Base-by-base conservation (phyloP, 2,329 filamentous ascomycete species). In the Talaromyces funiculosus region DNA sequence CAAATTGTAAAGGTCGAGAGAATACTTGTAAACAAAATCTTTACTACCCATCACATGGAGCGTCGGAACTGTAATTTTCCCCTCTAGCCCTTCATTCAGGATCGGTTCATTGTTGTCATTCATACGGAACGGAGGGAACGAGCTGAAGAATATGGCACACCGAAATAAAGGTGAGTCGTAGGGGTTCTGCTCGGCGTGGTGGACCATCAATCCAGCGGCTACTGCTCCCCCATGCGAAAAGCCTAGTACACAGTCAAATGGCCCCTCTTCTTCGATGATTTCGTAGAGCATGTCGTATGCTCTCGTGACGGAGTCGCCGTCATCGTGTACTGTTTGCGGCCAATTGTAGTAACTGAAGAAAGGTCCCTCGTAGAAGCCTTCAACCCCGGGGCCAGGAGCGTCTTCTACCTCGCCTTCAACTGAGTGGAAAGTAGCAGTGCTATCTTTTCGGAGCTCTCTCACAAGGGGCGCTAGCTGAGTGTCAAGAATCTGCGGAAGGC, bases 171-270 rank as follows among this genome's bases (percentile, higher is more conserved):
- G 67, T 0, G 73, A 71, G 59, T 49, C 18, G 66, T 26, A 0
- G 69, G 74, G 1, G 62, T 63, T 26, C 9, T 75, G 65, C 24
- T 63, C 60, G 12, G 70, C 64, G 42, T 77, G 72, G 16, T 74
- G 65, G 4, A 78, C 67, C 2, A 78, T 66, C 14, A 69, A 61
- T 12, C 67, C 67, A 0, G 73, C 68, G 16, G 69, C 71, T 0
- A 79, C 60, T 3, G 69, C 62, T 55, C 73, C 74, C 8, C 77
- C 77, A 61, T 79, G 77, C 0, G 75, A 78, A 63, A 79, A 79
- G 54, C 67, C 68, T 61, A 79, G 67, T 1, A 77, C 74, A 4
- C 69, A 71, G 63, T 79, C 77, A 64, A 78, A 79, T 4, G 77
- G 77, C 0, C 76, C 76, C 7, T 72, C 64, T 1, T 65, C 51